Evolutionary conservation across 495 filamentous ascomycete genomes (phyloP), one percentile per base, ranked within the genome.

Genomic region (Aspergillus incahuasiensis): DNA sequence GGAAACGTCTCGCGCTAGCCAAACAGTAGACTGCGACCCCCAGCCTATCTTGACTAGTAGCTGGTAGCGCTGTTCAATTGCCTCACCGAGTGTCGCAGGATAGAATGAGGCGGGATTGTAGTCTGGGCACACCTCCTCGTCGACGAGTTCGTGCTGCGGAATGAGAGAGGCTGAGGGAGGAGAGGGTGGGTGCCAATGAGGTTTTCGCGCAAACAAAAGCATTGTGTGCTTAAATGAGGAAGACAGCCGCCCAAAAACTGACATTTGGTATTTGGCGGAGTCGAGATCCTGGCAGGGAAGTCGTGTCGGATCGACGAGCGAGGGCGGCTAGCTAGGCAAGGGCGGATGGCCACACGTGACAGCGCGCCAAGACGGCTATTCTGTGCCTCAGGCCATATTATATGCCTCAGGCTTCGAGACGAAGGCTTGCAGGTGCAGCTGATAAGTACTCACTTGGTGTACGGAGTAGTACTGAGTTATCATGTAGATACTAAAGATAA

Each of bases 1-100:
- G 56, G 59, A 50, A 43, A 73, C 44, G 63, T 74, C 68, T 51
- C 63, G 61, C 40, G 74, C 70, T 32, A 77, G 59, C 74, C 70
- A 77, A 58, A 74, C 67, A 34, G 73, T 76, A 50, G 70, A 75
- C 21, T 52, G 25, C 5, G 54, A 49, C 15, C 71, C 71, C 61
- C 65, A 75, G 49, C 71, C 71, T 42, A 74, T 50, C 54, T 74
- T 76, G 16, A 59, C 56, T 7, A 69, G 35, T 11, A 72, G 54
- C 54, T 72, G 67, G 47, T 64, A 76, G 22, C 53, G 48, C 19
- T 69, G 50, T 19, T 24, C 61, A 6, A 62, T 46, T 21, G 69
- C 48, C n/a, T 75, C 69, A 3, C 71, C 73, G 24, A 65, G 61
- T n/a, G 64, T 66, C 20, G 58, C 65, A 15, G 72, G 71, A 57